Evolutionary conservation across 495 filamentous ascomycete genomes (phyloP).

Genomic region (Friedmanniomyces endolithicus): DNA sequence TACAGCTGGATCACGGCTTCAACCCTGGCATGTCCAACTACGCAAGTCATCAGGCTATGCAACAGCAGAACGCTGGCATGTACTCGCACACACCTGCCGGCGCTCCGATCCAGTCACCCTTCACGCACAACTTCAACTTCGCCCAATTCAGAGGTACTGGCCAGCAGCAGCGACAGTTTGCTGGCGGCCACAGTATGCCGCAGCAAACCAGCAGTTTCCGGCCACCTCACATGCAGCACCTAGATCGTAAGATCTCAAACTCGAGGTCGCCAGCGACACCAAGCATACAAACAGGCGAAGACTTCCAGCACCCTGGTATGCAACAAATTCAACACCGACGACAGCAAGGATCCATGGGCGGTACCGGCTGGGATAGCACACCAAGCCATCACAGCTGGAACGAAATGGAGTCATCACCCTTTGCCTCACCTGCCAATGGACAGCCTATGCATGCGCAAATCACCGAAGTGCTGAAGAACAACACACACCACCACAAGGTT

Average conservation of each 20-base stretch:
- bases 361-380: conserved; percentile 53
- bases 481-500: conserved; percentile 39
- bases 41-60: conserved; percentile 34
- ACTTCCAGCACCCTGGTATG: conserved; percentile 41
- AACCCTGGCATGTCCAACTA: conserved; percentile 35
- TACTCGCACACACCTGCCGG: conserved; percentile 83
- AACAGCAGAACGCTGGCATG: conserved; percentile 38
- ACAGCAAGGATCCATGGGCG: conserved; percentile 12
- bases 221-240: conserved; percentile 19
- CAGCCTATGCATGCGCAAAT: conserved; percentile 44
- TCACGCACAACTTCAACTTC: conserved; percentile 61
- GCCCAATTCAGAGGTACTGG: conserved; percentile 52
- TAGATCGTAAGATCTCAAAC: conserved; percentile 59
- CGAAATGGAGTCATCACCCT: conserved; percentile 61
- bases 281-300: conserved; percentile 43
- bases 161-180: conserved; percentile 16
- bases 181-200: conserved; percentile 30
- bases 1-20: conserved; percentile 16
- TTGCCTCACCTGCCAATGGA: conserved; percentile 38
- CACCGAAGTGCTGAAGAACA: conserved; percentile 55
- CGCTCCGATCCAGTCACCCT: conserved; percentile 77
- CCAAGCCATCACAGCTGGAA: conserved; percentile 68
- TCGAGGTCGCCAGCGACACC: conserved; percentile 68
- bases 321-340: conserved; percentile 22
- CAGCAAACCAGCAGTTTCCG: conserved; percentile 12